phyloP scores from a whole-genome alignment of 2,329 filamentous ascomycete species.

The Delphinella strobiligena region DNA sequence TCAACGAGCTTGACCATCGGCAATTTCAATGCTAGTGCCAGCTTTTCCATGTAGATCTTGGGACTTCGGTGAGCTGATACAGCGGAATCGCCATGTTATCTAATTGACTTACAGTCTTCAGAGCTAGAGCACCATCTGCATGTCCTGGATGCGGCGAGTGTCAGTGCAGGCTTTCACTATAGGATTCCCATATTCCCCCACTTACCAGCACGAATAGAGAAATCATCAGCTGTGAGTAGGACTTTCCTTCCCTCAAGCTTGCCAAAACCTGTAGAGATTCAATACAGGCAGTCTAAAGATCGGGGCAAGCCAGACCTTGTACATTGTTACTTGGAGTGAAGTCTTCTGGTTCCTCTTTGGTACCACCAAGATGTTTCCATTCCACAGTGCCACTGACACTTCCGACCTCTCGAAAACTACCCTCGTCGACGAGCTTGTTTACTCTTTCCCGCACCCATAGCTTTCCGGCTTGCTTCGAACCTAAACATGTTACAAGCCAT shows the following conservation, averaged over 20 bases:
- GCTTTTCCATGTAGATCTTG: conserved; percentile 52
- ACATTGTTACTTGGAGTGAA: conserved; percentile 52
- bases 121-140: conserved; percentile 48
- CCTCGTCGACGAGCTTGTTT: conserved; percentile 43
- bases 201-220: conserved; percentile 40
- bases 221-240: conserved; percentile 53
- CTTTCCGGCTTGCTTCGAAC: conserved; percentile 52
- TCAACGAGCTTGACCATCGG: conserved; percentile 55
- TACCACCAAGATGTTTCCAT: conserved; percentile 39
- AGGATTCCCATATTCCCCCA: neutral
- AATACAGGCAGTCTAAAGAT: too few relatives aligned
- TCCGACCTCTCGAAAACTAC: conserved; percentile 47
- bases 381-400: conserved; percentile 47
- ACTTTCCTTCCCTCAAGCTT: conserved; percentile 41
- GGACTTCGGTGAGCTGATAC: too few relatives aligned
- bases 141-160: conserved; percentile 31
- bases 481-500: conserved; percentile 43
- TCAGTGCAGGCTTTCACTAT: neutral
- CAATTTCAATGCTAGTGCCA: conserved; percentile 43
- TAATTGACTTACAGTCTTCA: conserved; percentile 16
- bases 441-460: conserved; percentile 54
- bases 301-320: conserved; percentile 29
- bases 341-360: conserved; percentile 34
- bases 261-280: conserved; percentile 18
- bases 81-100: too few relatives aligned